phyloP scores from a whole-genome alignment of 805 yeast genomes.

The Barnettozyma sucrosica region DNA sequence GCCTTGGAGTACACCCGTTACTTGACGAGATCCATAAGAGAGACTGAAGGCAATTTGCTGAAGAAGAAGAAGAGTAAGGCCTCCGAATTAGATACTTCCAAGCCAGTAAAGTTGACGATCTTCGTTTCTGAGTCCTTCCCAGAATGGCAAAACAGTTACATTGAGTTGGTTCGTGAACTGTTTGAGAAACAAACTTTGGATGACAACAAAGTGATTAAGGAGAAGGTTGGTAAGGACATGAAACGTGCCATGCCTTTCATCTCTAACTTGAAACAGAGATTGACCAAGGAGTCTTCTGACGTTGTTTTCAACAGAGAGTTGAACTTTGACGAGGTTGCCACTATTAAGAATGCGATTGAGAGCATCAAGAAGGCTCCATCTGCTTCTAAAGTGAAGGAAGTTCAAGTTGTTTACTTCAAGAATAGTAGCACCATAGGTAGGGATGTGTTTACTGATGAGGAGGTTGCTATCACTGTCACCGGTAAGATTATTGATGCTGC shows the following conservation, averaged over 20 bases:
- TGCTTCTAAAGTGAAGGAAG: slow-evolving; percentile 45
- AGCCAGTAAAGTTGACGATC: slow-evolving; percentile 68
- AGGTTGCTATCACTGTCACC: slow-evolving; percentile 52
- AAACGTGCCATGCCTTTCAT: slow-evolving; percentile 98
- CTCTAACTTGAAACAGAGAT: slow-evolving; percentile 75
- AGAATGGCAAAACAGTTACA: slow-evolving; percentile 82
- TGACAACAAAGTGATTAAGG: slow-evolving; percentile 59
- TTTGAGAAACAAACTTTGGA: slow-evolving; percentile 58
- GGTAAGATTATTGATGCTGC: slow-evolving; percentile 76
- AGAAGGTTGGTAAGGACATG: slow-evolving; percentile 79
- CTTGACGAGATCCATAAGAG: slow-evolving; percentile 81
- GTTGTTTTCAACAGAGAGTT: slow-evolving; percentile 87
- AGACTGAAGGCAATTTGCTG: slow-evolving; percentile 80
- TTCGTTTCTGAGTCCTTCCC: slow-evolving; percentile 82
- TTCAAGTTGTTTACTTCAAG: slow-evolving; percentile 57
- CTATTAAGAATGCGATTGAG: slow-evolving; percentile 49
- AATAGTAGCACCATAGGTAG: slow-evolving; percentile 59
- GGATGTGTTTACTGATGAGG: slow-evolving; percentile 63
- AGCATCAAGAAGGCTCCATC: slow-evolving; percentile 63
- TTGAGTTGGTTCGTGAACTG: slow-evolving; percentile 72
- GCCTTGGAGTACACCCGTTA: slow-evolving; percentile 76
- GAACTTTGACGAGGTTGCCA: slow-evolving; percentile 69
- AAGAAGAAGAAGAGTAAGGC: slow-evolving; percentile 79
- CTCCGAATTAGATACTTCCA: slow-evolving; percentile 64
- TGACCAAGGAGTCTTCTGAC: slow-evolving; percentile 61